Conservation (phyloP, 2,329 filamentous ascomycete genomes). For the Exophiala sp. region DNA sequence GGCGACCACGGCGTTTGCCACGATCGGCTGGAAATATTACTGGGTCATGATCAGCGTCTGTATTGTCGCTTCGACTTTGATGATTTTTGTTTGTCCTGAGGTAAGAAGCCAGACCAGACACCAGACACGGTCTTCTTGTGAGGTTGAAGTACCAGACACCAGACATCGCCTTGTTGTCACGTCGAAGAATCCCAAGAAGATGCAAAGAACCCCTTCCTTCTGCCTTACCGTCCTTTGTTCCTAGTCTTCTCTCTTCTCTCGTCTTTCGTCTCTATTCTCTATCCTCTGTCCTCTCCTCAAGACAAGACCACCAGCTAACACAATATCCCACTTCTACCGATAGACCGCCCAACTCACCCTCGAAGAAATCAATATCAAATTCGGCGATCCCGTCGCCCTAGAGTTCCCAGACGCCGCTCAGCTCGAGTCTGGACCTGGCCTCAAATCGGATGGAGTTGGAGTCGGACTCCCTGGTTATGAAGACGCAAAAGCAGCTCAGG, state of each 20-base stretch:
- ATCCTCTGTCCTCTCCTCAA: neutral
- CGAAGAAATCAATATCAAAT: conserved; percentile 1
- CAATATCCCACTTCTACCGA: neutral
- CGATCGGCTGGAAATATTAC: conserved; percentile 21
- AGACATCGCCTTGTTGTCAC: too few species aligned
- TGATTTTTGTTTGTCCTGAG: neutral
- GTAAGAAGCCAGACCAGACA: too few species aligned
- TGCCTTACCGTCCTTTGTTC: too few species aligned
- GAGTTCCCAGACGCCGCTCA: neutral
- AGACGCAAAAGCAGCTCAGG: too few species aligned
- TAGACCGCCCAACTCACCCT: conserved; percentile 32
- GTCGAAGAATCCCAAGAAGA: too few species aligned
- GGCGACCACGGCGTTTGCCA: conserved; percentile 14
- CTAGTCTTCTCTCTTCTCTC: too few species aligned
- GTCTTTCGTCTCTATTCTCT: neutral
- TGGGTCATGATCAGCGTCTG: conserved; percentile 11
- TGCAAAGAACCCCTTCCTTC: too few species aligned
- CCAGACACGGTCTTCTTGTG: too few species aligned
- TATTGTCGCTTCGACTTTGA: neutral
- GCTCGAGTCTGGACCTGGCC: too few species aligned
- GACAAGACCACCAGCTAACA: conserved; percentile 7
- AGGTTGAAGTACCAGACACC: too few species aligned
- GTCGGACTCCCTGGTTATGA: too few species aligned
- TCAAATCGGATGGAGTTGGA: too few species aligned
- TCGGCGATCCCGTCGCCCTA: neutral